Evolutionary conservation across 2,329 filamentous ascomycete species (phyloP), one percentile per base, ranked within the genome.

Genomic region (Capronia americana): DNA sequence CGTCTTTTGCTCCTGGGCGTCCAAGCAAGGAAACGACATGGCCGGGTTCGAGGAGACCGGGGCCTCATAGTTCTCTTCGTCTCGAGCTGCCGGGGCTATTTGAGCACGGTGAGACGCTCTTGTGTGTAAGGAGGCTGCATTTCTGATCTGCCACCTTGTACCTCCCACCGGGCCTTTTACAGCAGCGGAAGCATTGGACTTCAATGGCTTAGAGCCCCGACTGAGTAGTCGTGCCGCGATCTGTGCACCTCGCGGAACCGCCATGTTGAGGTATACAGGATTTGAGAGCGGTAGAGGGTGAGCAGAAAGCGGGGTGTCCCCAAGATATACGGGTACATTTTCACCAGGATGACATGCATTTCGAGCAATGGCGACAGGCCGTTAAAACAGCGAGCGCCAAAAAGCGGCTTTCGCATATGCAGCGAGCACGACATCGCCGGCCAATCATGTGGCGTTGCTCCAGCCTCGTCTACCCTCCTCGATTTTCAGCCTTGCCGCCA

Each of bases 11-110:
- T 96, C 93, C 64, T 93, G 83, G 2, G 90, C 92, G 75, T 97
- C 93, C 54, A 97, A 89, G 75, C 93, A 97, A 2, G 93, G 93
- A 73, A 97, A 97, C 0, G 91, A 88, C 84, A 96, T 90, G 71
- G 92, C 90, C 3, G 92, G 92, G 75, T 96, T 96, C 3, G 91
- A 92, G 1, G 82, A 80, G 23, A 74, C 74, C 3, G 74, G 67
- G 6, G 72, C 70, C 54, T 73, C 74, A 28, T 66, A 67, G 65
- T 73, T 65, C n/a, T 69, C 67, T 64, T 75, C 69, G 28, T 69
- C 50, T 48, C 28, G 60, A 12, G 38, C 65, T 5, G 71, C 67
- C 8, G 70, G 68, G 30, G 67, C 65, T 2, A 70, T 69, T 32
- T 73, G 73, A 32, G 66, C 68, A 30, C 65, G 67, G 17, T 68